Base-by-base conservation (phyloP, 2,329 filamentous ascomycete genomes). In the Nemania serpens region DNA sequence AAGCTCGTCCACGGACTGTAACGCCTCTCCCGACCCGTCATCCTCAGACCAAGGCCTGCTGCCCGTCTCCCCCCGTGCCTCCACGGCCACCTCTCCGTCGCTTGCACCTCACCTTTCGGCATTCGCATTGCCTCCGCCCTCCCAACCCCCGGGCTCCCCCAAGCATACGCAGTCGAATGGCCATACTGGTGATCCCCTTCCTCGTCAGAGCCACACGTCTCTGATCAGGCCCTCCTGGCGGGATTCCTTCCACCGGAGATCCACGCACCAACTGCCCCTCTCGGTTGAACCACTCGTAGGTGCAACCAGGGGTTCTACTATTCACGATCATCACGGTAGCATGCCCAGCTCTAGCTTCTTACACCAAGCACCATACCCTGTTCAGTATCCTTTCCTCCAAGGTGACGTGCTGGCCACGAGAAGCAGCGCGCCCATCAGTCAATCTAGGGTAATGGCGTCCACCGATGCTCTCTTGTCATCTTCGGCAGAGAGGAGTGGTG, bases 391-490 rank as follows among this genome's bases (percentile, higher is more conserved):
- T 67, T 73, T 76, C 71, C 79, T 76, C 71, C 79, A 81, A 55
- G 81, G 78, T 69, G 67, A 80, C 59, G 82, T 80, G 53, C 80
- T 81, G 62, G 75, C 76, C 53, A 80, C 81, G 62, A 78, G 76
- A 56, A 74, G 25, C 33, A 48, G 73, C 64, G 75, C 77, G 7
- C 56, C 57, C 25, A 74, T 77, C n/a, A 71, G 75, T 55, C 79
- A 78, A 59, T 74, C 74, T 50, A 77, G 77, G 63, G 80, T 79
- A 46, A 80, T 82, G 76, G 75, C 78, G 47, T 82, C 81, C 34
- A 79, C 77, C 70, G 82, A 85, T 37, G 39, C 54, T n/a, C 51
- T 43, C 63, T 50, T 68, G 29, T 64, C 70, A 3, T 75, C 77
- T 20, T 77, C 77, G 22, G 76, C 75, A 39, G 82, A 82, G 48